Base-by-base conservation (phyloP, 2,329 filamentous ascomycete genomes). In the Dactylellina leptospora region DNA sequence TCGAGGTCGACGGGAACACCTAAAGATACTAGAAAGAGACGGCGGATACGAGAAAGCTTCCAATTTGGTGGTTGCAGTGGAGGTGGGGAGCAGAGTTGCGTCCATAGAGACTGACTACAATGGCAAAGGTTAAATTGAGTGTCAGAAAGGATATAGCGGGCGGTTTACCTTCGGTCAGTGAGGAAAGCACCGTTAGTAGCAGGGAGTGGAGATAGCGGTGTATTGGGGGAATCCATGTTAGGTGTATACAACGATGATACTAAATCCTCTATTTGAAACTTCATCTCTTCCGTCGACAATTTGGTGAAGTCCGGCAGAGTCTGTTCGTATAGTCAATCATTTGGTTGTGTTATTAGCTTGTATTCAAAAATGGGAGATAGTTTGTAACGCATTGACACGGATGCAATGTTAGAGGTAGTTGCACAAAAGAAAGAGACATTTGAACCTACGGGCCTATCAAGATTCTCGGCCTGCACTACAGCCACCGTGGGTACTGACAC, bases 1-100 rank as follows among this genome's bases (percentile, higher is more conserved):
- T 99, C 95, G 0, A 99, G 85, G 77, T 99, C 95, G 45, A 99
- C 92, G 1, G 95, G 95, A 0, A 99, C 95, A 16, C 95, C 95
- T 0, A 99, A 86, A 0, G 93, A 97, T 59, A 99, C 93, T 42
- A 99, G 87, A 79, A 99, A 99, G 23, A 99, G 86, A 25, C 95
- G 90, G 58, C 95, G 88, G 76, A 96, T 99, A 55, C 93, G 91
- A 56, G 92, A 96, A 74, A 95, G 91, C 69, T 97, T 96, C 95
- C 95, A 99, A 80, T 99, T 95, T 0, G 95, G 93, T 4, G 95
- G 95, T 77, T 96, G 92, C 36, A 99, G 86, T 1, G 95, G 93
- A 1, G 95, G 95, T 18, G 95, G 93, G 1, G 93, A 93, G 27
- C 97, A 92, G 3, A 99, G 87, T 82, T 99, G 95, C 40, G 93